Evolutionary conservation across 2,329 filamentous ascomycete species (phyloP).

Genomic region (Cladophialophora immunda): DNA sequence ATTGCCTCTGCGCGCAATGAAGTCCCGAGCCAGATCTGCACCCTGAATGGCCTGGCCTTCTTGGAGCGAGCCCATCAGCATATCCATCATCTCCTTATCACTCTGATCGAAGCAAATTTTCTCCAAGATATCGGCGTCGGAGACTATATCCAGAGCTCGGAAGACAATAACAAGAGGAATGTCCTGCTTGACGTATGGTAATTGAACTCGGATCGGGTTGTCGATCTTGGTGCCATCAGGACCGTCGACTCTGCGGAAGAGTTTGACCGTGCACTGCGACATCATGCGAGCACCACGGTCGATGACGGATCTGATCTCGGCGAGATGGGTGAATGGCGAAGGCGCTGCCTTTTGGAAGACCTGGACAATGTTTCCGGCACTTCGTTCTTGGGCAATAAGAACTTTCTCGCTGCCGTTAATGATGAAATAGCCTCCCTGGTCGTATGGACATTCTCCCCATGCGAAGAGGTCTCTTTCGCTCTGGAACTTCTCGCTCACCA

Average conservation of each 20-base stretch:
- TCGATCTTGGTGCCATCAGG: conserved; percentile 55
- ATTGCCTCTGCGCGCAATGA: conserved; percentile 90
- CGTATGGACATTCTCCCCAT: conserved; percentile 96
- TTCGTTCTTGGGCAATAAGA: conserved; percentile 95
- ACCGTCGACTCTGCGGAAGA: conserved; percentile 83
- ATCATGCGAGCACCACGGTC: conserved; percentile 96
- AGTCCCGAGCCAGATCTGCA: conserved; percentile 90
- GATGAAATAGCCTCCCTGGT: conserved; percentile 98
- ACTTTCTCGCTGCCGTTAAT: conserved; percentile 99
- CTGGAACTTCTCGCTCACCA: conserved; percentile 52
- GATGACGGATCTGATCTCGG: conserved; percentile 93
- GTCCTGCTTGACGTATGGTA: conserved; percentile 93
- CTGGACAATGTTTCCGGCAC: conserved; percentile 97
- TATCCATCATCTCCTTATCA: conserved; percentile 96
- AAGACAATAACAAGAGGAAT: conserved; percentile 96
- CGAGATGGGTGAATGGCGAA: conserved; percentile 91
- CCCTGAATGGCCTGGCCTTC: conserved; percentile 97
- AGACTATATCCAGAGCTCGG: conserved; percentile 92
- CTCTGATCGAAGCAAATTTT: conserved; percentile 96
- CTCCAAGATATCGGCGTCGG: conserved; percentile 96
- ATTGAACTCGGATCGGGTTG: conserved; percentile 75
- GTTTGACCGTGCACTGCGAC: conserved; percentile 89
- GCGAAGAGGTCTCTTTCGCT: conserved; percentile 86
- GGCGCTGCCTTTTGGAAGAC: conserved; percentile 97
- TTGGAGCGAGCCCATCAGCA: conserved; percentile 95